Conservation (phyloP, 2,329 filamentous ascomycete species). For the Epichloe amarillans region DNA sequence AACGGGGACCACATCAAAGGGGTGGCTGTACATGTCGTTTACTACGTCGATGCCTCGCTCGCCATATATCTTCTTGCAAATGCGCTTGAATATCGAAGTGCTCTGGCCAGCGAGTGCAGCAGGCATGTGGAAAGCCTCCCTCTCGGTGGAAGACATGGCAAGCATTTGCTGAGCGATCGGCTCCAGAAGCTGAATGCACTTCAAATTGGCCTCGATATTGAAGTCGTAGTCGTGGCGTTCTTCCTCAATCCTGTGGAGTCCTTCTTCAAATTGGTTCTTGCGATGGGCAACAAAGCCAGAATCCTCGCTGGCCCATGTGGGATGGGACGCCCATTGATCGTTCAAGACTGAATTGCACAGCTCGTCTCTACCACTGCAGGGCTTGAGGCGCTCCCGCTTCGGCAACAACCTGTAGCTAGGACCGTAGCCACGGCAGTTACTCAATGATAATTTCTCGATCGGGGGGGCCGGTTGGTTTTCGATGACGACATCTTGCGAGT, state of each 20-base stretch:
- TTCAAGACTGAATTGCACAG: conserved; percentile 89
- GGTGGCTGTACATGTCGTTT: conserved; percentile 70
- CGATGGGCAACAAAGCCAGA: conserved; percentile 94
- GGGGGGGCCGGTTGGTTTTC: conserved; percentile 70
- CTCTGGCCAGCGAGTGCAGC: conserved; percentile 80
- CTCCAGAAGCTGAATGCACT: conserved; percentile 91
- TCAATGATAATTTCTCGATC: conserved; percentile 73
- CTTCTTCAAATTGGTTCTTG: conserved; percentile 92
- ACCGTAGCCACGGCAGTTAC: conserved; percentile 88
- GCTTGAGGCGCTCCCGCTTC: conserved; percentile 78
- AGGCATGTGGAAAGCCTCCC: conserved; percentile 64
- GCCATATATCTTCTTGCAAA: conserved; percentile 95
- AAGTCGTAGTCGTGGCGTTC: conserved; percentile 98
- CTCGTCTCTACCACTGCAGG: conserved; percentile 87
- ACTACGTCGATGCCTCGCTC: conserved; percentile 78
- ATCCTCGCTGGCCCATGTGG: conserved; percentile 97
- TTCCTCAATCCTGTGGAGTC: conserved; percentile 89
- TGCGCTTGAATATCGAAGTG: conserved; percentile 90
- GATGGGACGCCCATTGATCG: conserved; percentile 96
- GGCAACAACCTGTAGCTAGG: conserved; percentile 90
- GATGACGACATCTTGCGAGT: conserved; percentile 63
- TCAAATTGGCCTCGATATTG: conserved; percentile 88
- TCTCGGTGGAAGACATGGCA: conserved; percentile 60
- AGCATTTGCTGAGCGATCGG: conserved; percentile 86
- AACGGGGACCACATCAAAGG: conserved; percentile 78